Evolutionary conservation across 2,329 filamentous ascomycete species (phyloP).

Genomic region (Escovopsis sp.): DNA sequence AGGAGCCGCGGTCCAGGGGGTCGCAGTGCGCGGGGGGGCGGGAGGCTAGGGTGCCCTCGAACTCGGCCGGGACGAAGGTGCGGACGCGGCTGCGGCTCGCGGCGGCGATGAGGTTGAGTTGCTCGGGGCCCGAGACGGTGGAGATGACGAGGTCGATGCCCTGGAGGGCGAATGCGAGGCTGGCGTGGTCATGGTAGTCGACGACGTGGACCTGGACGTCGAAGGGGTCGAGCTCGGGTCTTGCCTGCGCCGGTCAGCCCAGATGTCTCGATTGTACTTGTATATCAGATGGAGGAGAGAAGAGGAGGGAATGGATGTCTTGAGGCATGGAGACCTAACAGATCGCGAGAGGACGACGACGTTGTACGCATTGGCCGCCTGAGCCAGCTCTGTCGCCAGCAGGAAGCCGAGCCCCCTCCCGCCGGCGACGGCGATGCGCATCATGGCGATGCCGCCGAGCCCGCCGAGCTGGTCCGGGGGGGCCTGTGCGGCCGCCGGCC

Average conservation of each 20-base stretch:
- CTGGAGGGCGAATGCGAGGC: conserved; percentile 49
- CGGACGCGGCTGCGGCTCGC: conserved; percentile 49
- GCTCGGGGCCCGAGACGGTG: conserved; percentile 50
- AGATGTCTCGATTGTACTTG: too few relatives aligned
- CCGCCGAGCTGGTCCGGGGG: not conserved
- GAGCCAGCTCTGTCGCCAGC: conserved; percentile 39
- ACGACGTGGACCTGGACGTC: conserved; percentile 54
- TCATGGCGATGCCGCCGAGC: conserved; percentile 17
- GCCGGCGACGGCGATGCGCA: conserved; percentile 35
- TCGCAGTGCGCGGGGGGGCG: conserved; percentile 34
- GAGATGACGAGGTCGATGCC: conserved; percentile 65
- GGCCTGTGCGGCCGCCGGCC: conserved; percentile 5
- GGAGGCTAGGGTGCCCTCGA: conserved; percentile 48
- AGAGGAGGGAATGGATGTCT: not conserved
- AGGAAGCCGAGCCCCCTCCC: conserved; percentile 30
- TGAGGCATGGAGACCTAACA: conserved; percentile 12
- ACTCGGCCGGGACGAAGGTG: conserved; percentile 61
- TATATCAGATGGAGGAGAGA: too few relatives aligned
- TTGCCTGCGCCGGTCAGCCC: conserved; percentile 23
- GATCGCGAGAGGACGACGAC: conserved; percentile 54
- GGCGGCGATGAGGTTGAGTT: conserved; percentile 59
- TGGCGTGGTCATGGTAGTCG: conserved; percentile 46
- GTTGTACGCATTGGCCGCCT: conserved; percentile 44
- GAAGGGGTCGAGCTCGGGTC: conserved; percentile 36
- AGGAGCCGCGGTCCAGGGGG: conserved; percentile 45